A percentile compares a stretch with the other conserved stretches of the same genome.
phyloP scores from a whole-genome alignment of 2,329 filamentous ascomycete genomes.

The Pleoardoris graminearum region DNA sequence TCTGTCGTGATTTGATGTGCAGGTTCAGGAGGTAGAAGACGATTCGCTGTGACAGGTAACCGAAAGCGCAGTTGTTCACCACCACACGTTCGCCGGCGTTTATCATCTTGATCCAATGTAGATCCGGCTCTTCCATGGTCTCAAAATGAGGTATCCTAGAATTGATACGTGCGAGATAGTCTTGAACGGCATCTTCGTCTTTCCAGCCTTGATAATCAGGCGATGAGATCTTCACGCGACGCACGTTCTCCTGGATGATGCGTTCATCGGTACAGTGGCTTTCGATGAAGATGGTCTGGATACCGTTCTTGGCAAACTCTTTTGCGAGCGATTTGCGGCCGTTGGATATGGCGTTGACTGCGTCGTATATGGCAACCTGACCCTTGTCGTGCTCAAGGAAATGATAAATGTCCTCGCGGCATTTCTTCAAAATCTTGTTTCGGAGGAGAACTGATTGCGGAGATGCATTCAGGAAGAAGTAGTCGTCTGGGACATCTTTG shows the following conservation, averaged over 20 bases:
- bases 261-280: conserved; percentile 91
- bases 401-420: conserved; percentile 92
- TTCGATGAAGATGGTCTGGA: conserved; percentile 95
- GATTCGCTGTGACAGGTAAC: conserved; percentile 93
- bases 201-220: conserved; percentile 96
- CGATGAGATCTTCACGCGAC: conserved; percentile 96
- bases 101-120: conserved; percentile 99
- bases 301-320: conserved; percentile 96
- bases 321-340: conserved; percentile 85
- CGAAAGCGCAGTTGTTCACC: conserved; percentile 96
- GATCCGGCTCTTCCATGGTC: conserved; percentile 89
- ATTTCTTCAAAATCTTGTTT: conserved; percentile 97
- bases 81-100: conserved; percentile 92
- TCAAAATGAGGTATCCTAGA: conserved; percentile 94
- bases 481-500: conserved; percentile 88
- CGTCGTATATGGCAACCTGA: conserved; percentile 97
- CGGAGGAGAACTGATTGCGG: conserved; percentile 89
- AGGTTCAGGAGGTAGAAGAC: conserved; percentile 98
- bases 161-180: conserved; percentile 88
- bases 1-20: conserved; percentile 92
- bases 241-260: conserved; percentile 94
- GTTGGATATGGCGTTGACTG: conserved; percentile 86
- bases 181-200: conserved; percentile 85
- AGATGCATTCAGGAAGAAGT: conserved; percentile 95
- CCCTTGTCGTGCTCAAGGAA: conserved; percentile 98